phyloP scores from a whole-genome alignment of 1,284 basidiomycete genomes.

The Boletellus sp. region DNA sequence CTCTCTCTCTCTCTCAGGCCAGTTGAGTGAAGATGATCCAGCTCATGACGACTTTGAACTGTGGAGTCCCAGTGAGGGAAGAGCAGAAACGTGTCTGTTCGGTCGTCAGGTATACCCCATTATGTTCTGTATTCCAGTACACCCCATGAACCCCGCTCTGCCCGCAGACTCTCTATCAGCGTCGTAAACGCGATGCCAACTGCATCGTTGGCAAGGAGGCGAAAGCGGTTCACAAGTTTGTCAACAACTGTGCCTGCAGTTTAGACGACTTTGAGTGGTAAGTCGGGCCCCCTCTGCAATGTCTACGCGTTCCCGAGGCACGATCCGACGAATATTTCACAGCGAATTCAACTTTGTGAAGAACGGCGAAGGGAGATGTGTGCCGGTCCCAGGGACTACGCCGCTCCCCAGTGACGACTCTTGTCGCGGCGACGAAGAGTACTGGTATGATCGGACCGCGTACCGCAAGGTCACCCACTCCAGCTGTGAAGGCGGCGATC shows the following conservation, averaged over 20 bases:
- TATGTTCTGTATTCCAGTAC: background rate
- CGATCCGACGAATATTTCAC: background rate
- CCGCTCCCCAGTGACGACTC: constrained; percentile 59
- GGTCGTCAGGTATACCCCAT: constrained; percentile 68
- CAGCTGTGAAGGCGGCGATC: constrained; percentile 72
- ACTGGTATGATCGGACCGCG: constrained; percentile 88
- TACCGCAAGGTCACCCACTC: constrained; percentile 90
- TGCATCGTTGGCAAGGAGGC: constrained; percentile 77
- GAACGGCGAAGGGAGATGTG: constrained; percentile 67
- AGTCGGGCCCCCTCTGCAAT: constrained; percentile 21
- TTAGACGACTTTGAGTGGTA: constrained; percentile 89
- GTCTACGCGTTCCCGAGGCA: background rate
- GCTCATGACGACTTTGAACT: constrained; percentile 88
- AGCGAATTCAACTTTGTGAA: constrained; percentile 90
- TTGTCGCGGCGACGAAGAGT: constrained; percentile 63
- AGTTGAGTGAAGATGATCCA: constrained; percentile 66
- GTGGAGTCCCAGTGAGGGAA: constrained; percentile 88
- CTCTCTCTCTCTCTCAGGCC: constrained; percentile 60
- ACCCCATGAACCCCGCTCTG: background rate
- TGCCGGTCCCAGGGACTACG: constrained; percentile 64
- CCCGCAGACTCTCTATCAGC: constrained; percentile 78
- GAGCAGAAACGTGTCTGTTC: constrained; percentile 77
- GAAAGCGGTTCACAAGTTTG: constrained; percentile 52
- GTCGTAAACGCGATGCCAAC: constrained; percentile 74
- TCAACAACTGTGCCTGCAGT: constrained; percentile 72